Base-by-base conservation (phyloP, 352 stramenopile genomes). In the Pythium brachiatum region DNA sequence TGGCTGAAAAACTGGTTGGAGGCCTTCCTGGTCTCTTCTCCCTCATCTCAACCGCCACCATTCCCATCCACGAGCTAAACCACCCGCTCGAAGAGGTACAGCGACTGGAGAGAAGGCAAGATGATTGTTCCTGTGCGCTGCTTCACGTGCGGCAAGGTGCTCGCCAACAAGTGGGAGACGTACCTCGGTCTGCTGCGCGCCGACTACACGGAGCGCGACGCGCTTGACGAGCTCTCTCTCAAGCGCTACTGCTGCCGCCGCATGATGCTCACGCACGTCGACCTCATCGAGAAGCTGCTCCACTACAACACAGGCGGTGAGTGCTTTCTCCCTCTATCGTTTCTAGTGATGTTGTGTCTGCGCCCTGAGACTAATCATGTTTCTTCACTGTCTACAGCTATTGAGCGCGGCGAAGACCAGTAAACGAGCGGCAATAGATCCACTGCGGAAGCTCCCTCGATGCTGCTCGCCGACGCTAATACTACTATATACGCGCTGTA, bases 161-260 rank as follows among this genome's bases (percentile, higher is more conserved):
- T 99, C 75, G 97, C 97, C 54, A 99, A 99, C 85, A 99, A 99
- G 84, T 99, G 96, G 95, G 97, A 99, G 79, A 98, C 94, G 11
- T 99, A 99, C 81, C 81, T 99, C 31, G 90, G 95, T 67, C 82
- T 99, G 53, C 79, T 99, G 54, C 90, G 98, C 62, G 92, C 94
- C 26, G 96, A 99, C 82, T 98, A 97, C 78, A 98, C 95, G 15
- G 97, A 99, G 73, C 93, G 96, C 55, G 96, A 99, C 69, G 97
- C 97, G 38, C 78, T 99, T 44, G 96, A 99, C 78, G 95, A 99
- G 79, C 81, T 99, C 29, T 97, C 96, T 53, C 87, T 99, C 25
- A 98, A 98, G 75, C 82, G 97, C 84, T 99, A 99, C 81, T 99
- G 97, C 88, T 99, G 97, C 79, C 86, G 97, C 60, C 88, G 97